phyloP scores from a whole-genome alignment of 306 rosid species.

The Rosa chinensis region DNA sequence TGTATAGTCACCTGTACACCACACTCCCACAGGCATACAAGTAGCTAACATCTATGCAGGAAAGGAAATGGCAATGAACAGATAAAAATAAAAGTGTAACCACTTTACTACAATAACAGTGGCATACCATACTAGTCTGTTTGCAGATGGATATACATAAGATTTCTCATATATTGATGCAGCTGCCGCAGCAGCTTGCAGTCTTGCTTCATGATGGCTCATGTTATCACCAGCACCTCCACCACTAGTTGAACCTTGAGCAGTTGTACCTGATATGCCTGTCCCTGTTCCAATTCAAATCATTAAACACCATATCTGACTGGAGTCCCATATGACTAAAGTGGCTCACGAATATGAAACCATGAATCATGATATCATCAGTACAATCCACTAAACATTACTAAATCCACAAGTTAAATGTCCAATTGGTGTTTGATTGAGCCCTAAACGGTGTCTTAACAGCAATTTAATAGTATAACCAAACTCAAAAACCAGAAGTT shows the following conservation, averaged over 20 bases:
- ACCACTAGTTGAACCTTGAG: conserved; percentile 52
- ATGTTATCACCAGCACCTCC: conserved; percentile 47
- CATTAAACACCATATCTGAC: conserved; percentile 2
- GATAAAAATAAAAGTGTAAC: conserved; percentile 7
- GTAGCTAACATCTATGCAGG: neutral
- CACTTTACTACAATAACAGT: conserved; percentile 9
- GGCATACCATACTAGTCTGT: conserved; percentile 67
- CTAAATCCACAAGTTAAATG: neutral
- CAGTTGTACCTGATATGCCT: conserved; percentile 44
- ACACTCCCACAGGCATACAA: neutral
- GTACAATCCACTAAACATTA: neutral
- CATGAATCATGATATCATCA: neutral
- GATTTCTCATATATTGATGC: conserved; percentile 93
- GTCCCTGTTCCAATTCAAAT: conserved; percentile 42
- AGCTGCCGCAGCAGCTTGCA: conserved; percentile 91
- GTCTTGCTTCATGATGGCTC: conserved; percentile 82
- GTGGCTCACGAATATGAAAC: neutral
- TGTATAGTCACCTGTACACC: conserved; percentile 6
- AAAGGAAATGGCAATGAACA: conserved; percentile 1
- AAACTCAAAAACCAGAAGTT: neutral
- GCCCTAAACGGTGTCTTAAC: too few relatives aligned
- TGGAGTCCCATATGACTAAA: neutral
- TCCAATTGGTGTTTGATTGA: neutral
- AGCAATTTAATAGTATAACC: too few relatives aligned
- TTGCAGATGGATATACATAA: conserved; percentile 56